Conservation (phyloP, 2,329 filamentous ascomycete species). For the Mycosphaerella sp. region DNA sequence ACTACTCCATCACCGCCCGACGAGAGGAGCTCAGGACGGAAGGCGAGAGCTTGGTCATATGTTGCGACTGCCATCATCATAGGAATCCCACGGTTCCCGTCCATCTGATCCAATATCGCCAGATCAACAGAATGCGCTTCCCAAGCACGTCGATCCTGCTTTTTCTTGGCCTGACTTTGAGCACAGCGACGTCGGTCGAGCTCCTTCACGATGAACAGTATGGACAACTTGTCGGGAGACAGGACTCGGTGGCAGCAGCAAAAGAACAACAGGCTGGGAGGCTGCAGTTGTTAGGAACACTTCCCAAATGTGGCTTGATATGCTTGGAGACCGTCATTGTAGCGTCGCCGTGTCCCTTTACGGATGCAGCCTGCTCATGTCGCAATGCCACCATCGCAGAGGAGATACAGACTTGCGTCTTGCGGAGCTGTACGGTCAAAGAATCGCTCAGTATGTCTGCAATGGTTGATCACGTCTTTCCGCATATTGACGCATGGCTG, state of each 20-base stretch:
- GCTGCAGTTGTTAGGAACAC: neutral
- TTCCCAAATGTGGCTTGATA: neutral
- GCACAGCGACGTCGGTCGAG: neutral
- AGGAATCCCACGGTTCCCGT: neutral
- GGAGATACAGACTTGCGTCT: slow-evolving; percentile 6
- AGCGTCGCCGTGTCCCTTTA: slow-evolving; percentile 8
- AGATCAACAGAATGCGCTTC: neutral
- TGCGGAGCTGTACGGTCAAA: slow-evolving; percentile 8
- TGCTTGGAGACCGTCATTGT: slow-evolving; percentile 7
- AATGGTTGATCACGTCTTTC: neutral
- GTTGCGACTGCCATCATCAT: neutral
- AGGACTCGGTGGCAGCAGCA: neutral
- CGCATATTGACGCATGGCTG: neutral
- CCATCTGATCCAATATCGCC: neutral
- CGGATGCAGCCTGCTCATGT: slow-evolving; percentile 11
- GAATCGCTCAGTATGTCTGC: slow-evolving; percentile 9
- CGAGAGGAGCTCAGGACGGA: neutral
- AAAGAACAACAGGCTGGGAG: neutral
- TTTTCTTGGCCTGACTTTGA: neutral
- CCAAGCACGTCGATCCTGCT: neutral
- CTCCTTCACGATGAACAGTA: neutral
- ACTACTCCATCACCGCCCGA: neutral
- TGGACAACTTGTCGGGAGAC: neutral
- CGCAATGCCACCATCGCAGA: slow-evolving; percentile 2
- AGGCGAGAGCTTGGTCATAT: neutral